These are phyloP conservation scores for Hymenochaete sp. DNA, from an alignment of 1,284 basidiomycete species.

Conservation along the genomic window DNA sequence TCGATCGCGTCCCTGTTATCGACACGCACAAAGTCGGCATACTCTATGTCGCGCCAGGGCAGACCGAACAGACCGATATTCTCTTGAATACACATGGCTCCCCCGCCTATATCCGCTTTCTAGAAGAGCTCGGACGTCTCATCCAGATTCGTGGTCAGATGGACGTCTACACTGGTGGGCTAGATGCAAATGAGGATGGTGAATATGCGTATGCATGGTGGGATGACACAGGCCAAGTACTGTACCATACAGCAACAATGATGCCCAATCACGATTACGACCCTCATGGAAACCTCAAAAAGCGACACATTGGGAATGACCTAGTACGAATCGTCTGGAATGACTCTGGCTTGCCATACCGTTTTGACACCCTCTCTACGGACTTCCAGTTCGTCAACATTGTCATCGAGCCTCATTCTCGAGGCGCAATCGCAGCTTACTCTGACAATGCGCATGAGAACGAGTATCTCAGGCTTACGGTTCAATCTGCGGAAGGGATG, in stretches of 20 bases:
- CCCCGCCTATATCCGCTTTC: conserved; percentile 88
- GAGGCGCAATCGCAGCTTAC: conserved; percentile 73
- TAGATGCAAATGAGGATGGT: conserved; percentile 82
- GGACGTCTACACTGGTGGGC: conserved; percentile 91
- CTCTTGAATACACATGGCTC: conserved; percentile 89
- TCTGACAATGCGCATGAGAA: conserved; percentile 73
- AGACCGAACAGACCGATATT: conserved; percentile 80
- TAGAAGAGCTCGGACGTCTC: conserved; percentile 82
- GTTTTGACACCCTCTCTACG: conserved; percentile 85
- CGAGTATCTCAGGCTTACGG: conserved; percentile 86
- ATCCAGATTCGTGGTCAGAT: conserved; percentile 87
- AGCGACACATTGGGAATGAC: conserved; percentile 91
- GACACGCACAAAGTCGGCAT: conserved; percentile 98
- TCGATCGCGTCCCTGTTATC: conserved; percentile 90
- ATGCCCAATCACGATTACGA: conserved; percentile 82
- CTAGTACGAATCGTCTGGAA: conserved; percentile 96
- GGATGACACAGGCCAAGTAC: conserved; percentile 93
- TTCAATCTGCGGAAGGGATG: conserved; percentile 82
- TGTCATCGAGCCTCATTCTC: conserved; percentile 89
- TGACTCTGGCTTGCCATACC: conserved; percentile 81
- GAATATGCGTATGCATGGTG: conserved; percentile 98
- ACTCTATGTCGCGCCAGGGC: conserved; percentile 91
- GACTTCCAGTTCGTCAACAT: conserved; percentile 98
- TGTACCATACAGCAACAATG: conserved; percentile 95
- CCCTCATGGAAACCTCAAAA: conserved; percentile 73